Base-by-base conservation (phyloP, 345 rosid species). In the Zanthoxylum bungeanum region DNA sequence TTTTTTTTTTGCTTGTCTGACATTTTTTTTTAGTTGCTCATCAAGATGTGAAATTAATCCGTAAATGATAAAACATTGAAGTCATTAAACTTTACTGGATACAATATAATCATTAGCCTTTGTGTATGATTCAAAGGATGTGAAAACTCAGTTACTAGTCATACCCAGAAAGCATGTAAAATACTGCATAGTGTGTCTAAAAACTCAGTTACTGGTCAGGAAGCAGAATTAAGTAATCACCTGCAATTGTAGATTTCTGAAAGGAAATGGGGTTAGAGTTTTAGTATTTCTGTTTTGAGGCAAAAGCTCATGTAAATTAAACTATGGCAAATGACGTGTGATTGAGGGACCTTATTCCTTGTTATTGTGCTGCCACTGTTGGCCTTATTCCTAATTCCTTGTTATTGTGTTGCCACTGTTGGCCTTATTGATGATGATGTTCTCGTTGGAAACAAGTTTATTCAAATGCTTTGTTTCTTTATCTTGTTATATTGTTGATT, bases 281-380 rank as follows among this genome's bases (percentile, higher is more conserved):
- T 33, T 7, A 24, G 30, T 36, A 36, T 1, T 60, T 36, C 5
- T 1, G 69, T 9, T 46, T n/a, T 25, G 66, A 27, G 27, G 17
- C 66, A 53, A 14, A 30, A 25, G 46, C 66, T 72, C 37, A 60
- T 66, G 64, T 24, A 27, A 21, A 44, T 51, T 49, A 49, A 33
- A 47, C 53, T 24, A 59, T 17, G 69, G 44, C 53, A 36, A 44
- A 44, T 9, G 74, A 77, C 87, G 76, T 75, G 76, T 78, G 84
- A 76, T 28, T 47, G 34, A 72, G n/a, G 78, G 76, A 39, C 74
- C 71, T 62, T 60, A 21, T 57, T n/a, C n/a, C n/a, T n/a, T n/a
- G n/a, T n/a, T n/a, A n/a, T n/a, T n/a, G n/a, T n/a, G n/a, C n/a
- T n/a, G n/a, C n/a, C n/a, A n/a, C n/a, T n/a, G n/a, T n/a, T n/a